Conservation (phyloP, 805 yeast species). For the Candida maris region DNA sequence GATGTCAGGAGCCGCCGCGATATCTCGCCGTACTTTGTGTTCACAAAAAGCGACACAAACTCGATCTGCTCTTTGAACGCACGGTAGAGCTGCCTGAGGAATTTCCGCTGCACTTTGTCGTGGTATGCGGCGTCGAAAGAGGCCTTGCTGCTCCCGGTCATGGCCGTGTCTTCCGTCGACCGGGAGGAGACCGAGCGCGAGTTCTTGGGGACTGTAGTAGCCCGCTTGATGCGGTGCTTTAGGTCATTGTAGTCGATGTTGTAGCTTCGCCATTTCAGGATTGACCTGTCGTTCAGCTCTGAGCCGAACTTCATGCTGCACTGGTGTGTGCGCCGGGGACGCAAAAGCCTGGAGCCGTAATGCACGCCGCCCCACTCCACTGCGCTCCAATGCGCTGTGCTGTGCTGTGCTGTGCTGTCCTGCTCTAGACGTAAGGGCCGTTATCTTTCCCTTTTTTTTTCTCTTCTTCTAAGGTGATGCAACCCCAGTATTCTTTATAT, state of each 20-base stretch:
- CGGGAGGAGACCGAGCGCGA: constrained; percentile 13
- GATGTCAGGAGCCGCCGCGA: constrained; percentile 40
- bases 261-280: constrained; percentile 84
- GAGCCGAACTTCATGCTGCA: constrained; percentile 89
- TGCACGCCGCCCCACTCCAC: too few relatives aligned
- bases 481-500: too few relatives aligned
- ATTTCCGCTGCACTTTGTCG: constrained; percentile 19
- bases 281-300: constrained; percentile 68
- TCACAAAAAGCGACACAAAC: constrained; percentile 57
- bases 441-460: too few relatives aligned
- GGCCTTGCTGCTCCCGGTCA: constrained; percentile 7
- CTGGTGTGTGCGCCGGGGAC: too few relatives aligned
- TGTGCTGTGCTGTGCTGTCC: too few relatives aligned
- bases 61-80: constrained; percentile 59
- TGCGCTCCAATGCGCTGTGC: constrained; percentile 2
- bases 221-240: constrained; percentile 58
- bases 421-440: too few relatives aligned
- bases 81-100: constrained; percentile 34
- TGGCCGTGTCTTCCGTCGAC: constrained; percentile 13
- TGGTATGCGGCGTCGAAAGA: constrained; percentile 4
- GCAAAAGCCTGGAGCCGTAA: too few relatives aligned
- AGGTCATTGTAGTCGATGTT: constrained; percentile 80
- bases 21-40: constrained; percentile 66
- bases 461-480: too few relatives aligned
- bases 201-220: constrained; percentile 38